phyloP scores from a whole-genome alignment of 2,329 filamentous ascomycete species.

The Xylaria sp. region DNA sequence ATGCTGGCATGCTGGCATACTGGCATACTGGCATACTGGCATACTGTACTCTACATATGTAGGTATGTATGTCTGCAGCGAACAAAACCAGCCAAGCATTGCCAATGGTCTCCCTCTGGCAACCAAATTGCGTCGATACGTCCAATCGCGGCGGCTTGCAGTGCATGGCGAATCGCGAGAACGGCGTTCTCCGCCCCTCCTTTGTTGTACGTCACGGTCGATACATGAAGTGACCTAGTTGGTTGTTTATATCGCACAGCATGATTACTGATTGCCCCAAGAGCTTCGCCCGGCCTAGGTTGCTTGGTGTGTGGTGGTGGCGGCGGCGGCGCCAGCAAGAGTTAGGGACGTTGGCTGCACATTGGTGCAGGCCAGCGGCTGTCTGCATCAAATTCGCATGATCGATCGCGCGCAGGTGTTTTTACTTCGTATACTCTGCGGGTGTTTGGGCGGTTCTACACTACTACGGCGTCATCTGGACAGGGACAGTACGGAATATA shows the following conservation, averaged over 20 bases:
- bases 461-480: slow-evolving; percentile 23
- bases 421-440: slow-evolving; percentile 16
- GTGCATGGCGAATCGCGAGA: slow-evolving; percentile 23
- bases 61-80: slow-evolving; percentile 7
- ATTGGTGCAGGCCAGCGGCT: slow-evolving; percentile 26
- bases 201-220: slow-evolving; percentile 6
- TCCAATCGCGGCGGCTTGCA: slow-evolving; percentile 1
- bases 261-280: slow-evolving; percentile 23
- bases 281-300: slow-evolving; percentile 18
- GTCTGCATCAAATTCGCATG: slow-evolving; percentile 29
- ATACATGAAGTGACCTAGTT: neutral
- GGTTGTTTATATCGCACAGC: slow-evolving; percentile 22
- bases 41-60: no score
- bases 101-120: slow-evolving; percentile 11
- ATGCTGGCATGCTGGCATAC: slow-evolving; percentile 10
- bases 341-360: slow-evolving; percentile 6
- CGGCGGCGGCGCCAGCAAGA: neutral
- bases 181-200: slow-evolving; percentile 27
- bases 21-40: no score
- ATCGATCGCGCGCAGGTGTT: slow-evolving; percentile 28
- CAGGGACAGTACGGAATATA: slow-evolving; percentile 2
- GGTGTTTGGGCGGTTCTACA: slow-evolving; percentile 4
- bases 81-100: slow-evolving; percentile 18
- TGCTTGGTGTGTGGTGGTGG: slow-evolving; percentile 4
- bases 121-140: slow-evolving; percentile 13